Evolutionary conservation across 2,329 filamentous ascomycete species (phyloP), one percentile per base, ranked within the genome.

Genomic region (Leptographium wingfieldii): DNA sequence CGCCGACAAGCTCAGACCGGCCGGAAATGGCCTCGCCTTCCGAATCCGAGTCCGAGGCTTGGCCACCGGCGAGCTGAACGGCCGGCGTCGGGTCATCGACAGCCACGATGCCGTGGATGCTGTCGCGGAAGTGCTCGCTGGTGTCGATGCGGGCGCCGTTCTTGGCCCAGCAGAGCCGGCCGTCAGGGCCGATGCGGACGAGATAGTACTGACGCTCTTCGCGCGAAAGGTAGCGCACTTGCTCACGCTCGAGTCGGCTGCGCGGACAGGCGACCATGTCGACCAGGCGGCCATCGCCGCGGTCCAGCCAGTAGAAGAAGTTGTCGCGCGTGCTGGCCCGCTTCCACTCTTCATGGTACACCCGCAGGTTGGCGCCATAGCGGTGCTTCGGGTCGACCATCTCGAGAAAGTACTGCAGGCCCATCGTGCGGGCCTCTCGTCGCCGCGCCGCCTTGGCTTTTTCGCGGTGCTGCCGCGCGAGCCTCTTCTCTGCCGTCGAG

Each of bases 301-400:
- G 78, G 69, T 96, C 92, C 1, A 96, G 77, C 91, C 92, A 96
- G 73, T 91, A 92, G 71, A 96, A 96, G 78, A 92, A 96, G 69
- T 94, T 95, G 69, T 96, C 87, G 5, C 84, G 81, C 0, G 90
- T 92, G 33, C 88, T 77, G 1, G 83, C 77, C 62, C 80, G 82
- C 70, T 90, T 90, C 92, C 92, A 96, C 64, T 88, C 83, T 61
- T 84, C 82, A 68, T 96, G 92, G 66, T 96, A 96, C 38, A 82
- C 80, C 38, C 88, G 79, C 57, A 96, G 72, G 65, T 94, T 95
- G 59, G 85, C 87, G 4, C 91, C 92, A 68, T 96, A 95, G 4
- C 91, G 83, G 69, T 96, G 91, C 71, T 95, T 92, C 55, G 85
- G 74, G 69, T 94, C 88, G 9, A 92, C 85, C 87, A 95, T 92